Evolutionary conservation across 2,329 filamentous ascomycete species (phyloP).

Genomic region (Epichloe scottii): DNA sequence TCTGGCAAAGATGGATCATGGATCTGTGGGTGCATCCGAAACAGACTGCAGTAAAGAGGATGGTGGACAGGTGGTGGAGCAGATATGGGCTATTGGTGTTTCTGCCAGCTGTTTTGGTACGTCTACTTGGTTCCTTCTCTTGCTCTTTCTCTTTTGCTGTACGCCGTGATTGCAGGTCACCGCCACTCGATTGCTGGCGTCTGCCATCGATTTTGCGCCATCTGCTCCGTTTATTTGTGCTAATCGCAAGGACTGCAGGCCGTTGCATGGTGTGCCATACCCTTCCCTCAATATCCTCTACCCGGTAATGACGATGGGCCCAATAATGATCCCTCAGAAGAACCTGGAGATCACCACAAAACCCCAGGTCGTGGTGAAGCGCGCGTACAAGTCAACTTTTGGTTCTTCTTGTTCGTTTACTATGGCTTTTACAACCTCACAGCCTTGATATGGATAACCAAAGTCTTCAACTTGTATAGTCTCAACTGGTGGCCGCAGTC

Average conservation of each 20-base stretch:
- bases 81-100: constrained; percentile 49
- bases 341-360: constrained; percentile 16
- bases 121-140: constrained; percentile 12
- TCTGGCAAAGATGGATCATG: constrained; percentile 25
- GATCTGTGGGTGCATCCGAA: constrained; percentile 51
- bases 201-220: no score
- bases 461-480: constrained; percentile 58
- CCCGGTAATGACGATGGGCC: constrained; percentile 27
- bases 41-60: constrained; percentile 42
- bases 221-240: background rate
- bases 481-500: constrained; percentile 59
- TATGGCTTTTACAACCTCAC: constrained; percentile 58
- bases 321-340: constrained; percentile 11
- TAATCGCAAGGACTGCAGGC: constrained; percentile 27
- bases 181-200: background rate
- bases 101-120: constrained; percentile 46
- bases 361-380: constrained; percentile 50
- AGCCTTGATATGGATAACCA: constrained; percentile 58
- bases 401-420: constrained; percentile 60
- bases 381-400: constrained; percentile 54
- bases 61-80: constrained; percentile 51
- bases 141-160: background rate
- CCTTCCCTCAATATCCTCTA: constrained; percentile 50
- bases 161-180: background rate
- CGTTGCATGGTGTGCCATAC: constrained; percentile 51